These are phyloP conservation scores for Cladophialophora immunda DNA, from an alignment of 2,329 filamentous ascomycete genomes.

Conservation along the genomic window DNA sequence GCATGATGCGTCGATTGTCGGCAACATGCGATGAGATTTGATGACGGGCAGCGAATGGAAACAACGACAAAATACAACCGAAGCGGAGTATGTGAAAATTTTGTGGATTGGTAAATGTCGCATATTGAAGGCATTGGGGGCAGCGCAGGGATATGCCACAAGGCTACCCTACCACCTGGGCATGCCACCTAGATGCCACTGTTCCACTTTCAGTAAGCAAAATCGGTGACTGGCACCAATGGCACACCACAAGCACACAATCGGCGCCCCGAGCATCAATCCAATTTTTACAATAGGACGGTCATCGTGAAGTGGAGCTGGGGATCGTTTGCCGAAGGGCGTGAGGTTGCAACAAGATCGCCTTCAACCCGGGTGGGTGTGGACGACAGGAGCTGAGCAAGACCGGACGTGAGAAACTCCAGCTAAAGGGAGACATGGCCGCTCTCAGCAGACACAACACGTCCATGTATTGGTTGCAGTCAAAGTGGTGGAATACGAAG, in stretches of 20 bases:
- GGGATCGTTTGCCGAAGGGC: background rate
- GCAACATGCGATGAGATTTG: slow-evolving; percentile 11
- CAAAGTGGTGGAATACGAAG: background rate
- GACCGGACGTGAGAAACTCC: background rate
- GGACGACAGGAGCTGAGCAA: background rate
- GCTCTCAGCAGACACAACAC: background rate
- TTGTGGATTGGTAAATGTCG: slow-evolving; percentile 12
- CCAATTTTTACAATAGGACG: background rate
- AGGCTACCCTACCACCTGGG: slow-evolving; percentile 26
- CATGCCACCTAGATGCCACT: background rate
- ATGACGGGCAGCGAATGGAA: slow-evolving; percentile 4
- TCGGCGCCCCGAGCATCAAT: too few species aligned
- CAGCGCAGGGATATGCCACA: slow-evolving; percentile 4
- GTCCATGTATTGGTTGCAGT: background rate
- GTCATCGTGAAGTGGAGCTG: slow-evolving; percentile 8
- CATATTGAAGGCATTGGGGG: slow-evolving; percentile 8
- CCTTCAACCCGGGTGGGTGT: background rate
- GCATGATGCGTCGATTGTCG: background rate
- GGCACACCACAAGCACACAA: background rate
- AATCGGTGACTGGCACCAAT: background rate
- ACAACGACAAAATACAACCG: background rate
- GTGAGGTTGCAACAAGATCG: slow-evolving; percentile 11
- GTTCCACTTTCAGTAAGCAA: slow-evolving; percentile 3
- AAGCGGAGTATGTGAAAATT: slow-evolving; percentile 17
- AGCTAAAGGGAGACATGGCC: background rate